These are phyloP conservation scores for Salix koriyanagi DNA, from an alignment of 345 rosid species.

Conservation along the genomic window DNA sequence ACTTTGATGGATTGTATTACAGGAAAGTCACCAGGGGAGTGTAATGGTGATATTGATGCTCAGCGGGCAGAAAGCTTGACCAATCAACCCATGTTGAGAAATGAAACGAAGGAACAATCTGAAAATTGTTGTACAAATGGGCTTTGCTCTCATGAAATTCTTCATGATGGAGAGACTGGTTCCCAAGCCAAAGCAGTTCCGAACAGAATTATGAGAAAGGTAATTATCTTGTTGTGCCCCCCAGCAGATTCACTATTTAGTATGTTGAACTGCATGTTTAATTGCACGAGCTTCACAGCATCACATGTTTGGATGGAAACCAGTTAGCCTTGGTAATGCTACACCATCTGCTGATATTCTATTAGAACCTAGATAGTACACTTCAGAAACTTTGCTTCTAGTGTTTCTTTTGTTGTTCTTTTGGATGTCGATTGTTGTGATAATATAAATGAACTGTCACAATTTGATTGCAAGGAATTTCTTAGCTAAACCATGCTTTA, in stretches of 20 bases:
- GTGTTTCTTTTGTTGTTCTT: neutral
- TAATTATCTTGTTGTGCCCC: slow-evolving; percentile 15
- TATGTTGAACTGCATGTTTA: neutral
- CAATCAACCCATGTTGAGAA: slow-evolving; percentile 29
- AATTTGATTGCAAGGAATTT: neutral
- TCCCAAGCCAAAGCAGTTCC: slow-evolving; percentile 24
- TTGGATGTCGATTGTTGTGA: neutral
- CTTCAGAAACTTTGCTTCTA: neutral
- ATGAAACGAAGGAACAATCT: slow-evolving; percentile 33
- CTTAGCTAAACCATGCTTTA: neutral
- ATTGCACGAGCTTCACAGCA: slow-evolving; percentile 4
- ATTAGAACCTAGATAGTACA: neutral
- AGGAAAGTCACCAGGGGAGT: slow-evolving; percentile 41
- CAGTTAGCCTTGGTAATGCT: slow-evolving; percentile 10
- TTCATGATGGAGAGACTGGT: slow-evolving; percentile 48
- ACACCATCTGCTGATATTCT: neutral
- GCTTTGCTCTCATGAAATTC: slow-evolving; percentile 90
- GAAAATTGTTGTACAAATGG: slow-evolving; percentile 49
- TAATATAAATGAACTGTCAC: neutral
- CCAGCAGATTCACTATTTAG: neutral
- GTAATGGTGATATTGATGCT: slow-evolving; percentile 26
- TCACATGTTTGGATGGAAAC: slow-evolving; percentile 4
- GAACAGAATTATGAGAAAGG: slow-evolving; percentile 75
- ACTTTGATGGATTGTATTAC: slow-evolving; percentile 27
- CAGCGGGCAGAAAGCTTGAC: slow-evolving; percentile 33